Evolutionary conservation across 2,329 filamentous ascomycete species (phyloP), one percentile per base, ranked within the genome.

Genomic region (Penicillium sp.): DNA sequence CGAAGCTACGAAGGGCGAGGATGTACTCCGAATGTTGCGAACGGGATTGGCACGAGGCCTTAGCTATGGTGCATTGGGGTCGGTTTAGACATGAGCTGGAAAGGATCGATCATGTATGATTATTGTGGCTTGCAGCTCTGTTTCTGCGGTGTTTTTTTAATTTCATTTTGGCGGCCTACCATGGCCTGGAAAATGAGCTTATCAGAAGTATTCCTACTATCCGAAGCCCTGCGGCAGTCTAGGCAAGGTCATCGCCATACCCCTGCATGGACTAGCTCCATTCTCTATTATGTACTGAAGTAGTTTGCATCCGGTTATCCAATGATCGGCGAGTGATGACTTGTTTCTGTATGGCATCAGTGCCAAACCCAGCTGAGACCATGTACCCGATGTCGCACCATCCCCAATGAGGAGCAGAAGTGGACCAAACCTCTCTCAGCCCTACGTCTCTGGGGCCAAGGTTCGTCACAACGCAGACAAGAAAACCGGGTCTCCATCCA

Each of bases 41-140:
- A 73, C 91, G 51, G 89, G 88, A 2, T 74, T 96, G 68, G 89
- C 91, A 14, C 85, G 83, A 72, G 91, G 95, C 64, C 76, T 96
- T 69, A 74, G 72, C 54, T 67, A 71, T 42, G 69, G 68, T n/a
- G 72, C 70, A n/a, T 66, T 75, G 56, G 69, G 69, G 27, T 58
- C 53, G 25, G 61, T 67, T 56, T 69, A 57, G 50, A n/a, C 16
- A 35, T 50, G 33, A 58, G 43, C 54, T 58, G 48, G 49, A 49
- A 56, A 29, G 47, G 50, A 42, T 29, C 50, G 33, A 21, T 50
- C 14, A 53, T 60, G 58, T 57, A 60, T 60, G 54, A 57, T 47
- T 55, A 62, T 23, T 50, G 27, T 50, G 33, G 21, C 39, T 60
- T 27, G 29, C 25, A 46, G 43, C 21, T 50, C 39, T 39, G 23